Conservation (phyloP, 257 asterid genomes). For the Solanum paucissectum region DNA sequence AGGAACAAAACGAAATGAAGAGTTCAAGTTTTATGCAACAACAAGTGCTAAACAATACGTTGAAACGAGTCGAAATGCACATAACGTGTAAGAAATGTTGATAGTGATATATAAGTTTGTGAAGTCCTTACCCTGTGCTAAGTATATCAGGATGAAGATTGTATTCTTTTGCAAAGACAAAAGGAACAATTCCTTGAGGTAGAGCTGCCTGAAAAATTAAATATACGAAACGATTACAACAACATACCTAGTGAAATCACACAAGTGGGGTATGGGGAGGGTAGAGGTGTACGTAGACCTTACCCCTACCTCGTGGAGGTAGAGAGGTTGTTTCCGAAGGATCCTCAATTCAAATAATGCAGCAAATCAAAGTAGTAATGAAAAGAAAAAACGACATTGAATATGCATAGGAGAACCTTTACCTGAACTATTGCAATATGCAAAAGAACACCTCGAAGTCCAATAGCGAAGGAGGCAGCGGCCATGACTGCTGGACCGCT, state of each 20-base stretch:
- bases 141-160: constrained; percentile 61
- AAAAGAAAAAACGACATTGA: not conserved
- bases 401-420: not conserved
- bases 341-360: not conserved
- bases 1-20: not conserved
- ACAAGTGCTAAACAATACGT: not conserved
- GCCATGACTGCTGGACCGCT: constrained; percentile 73
- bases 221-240: not conserved
- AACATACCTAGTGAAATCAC: not conserved
- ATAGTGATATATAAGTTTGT: not conserved
- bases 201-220: constrained; percentile 45
- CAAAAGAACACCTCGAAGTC: constrained; percentile 51
- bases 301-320: not conserved
- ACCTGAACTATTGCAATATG: constrained; percentile 70
- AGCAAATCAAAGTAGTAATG: not conserved
- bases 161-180: constrained; percentile 67
- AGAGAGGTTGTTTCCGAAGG: not conserved
- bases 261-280: not conserved
- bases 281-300: not conserved
- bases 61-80: not conserved
- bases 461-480: constrained; percentile 56
- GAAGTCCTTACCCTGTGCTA: constrained; percentile 50
- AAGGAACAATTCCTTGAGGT: constrained; percentile 68
- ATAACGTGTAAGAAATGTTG: not conserved
- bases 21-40: not conserved